A percentile compares a stretch with the other conserved stretches of the same genome.
These are phyloP conservation scores for Leccinum pachyderme DNA, from an alignment of 1,284 basidiomycete species.

Conservation along the genomic window DNA sequence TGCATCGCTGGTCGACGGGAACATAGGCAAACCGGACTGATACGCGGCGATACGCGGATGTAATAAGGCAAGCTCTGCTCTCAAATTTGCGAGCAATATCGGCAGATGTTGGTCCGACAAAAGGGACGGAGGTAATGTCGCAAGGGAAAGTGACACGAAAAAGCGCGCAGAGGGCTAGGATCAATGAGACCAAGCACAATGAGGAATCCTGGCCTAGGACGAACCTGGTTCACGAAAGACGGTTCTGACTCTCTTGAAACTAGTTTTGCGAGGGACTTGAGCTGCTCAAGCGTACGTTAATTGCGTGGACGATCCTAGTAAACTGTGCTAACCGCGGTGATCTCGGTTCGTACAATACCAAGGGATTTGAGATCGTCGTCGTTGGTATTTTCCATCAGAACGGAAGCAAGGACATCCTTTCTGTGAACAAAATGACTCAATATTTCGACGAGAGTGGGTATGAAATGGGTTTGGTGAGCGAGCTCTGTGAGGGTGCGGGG, in stretches of 20 bases:
- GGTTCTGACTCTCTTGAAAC: slow-evolving; percentile 47
- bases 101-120: slow-evolving; percentile 34
- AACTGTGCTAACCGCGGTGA: slow-evolving; percentile 21
- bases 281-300: slow-evolving; percentile 33
- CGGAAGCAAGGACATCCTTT: slow-evolving; percentile 44
- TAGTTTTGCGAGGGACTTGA: slow-evolving; percentile 44
- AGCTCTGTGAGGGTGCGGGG: slow-evolving; percentile 51
- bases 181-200: slow-evolving; percentile 9
- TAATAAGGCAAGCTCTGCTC: slow-evolving; percentile 39
- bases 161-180: slow-evolving; percentile 54
- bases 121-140: slow-evolving; percentile 37
- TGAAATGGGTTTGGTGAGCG: slow-evolving; percentile 40
- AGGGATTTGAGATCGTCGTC: slow-evolving; percentile 45
- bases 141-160: slow-evolving; percentile 48
- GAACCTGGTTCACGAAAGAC: slow-evolving; percentile 38
- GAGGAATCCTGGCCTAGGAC: slow-evolving; percentile 19
- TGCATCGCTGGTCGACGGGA: slow-evolving; percentile 22
- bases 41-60: slow-evolving; percentile 41
- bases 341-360: slow-evolving; percentile 38
- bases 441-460: slow-evolving; percentile 44
- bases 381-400: slow-evolving; percentile 21
- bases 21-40: slow-evolving; percentile 40
- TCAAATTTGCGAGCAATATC: slow-evolving; percentile 39
- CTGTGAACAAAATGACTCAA: slow-evolving; percentile 35
- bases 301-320: not conserved